Base-by-base conservation (phyloP, 352 stramenopile species). In the Albugo laibachii region DNA sequence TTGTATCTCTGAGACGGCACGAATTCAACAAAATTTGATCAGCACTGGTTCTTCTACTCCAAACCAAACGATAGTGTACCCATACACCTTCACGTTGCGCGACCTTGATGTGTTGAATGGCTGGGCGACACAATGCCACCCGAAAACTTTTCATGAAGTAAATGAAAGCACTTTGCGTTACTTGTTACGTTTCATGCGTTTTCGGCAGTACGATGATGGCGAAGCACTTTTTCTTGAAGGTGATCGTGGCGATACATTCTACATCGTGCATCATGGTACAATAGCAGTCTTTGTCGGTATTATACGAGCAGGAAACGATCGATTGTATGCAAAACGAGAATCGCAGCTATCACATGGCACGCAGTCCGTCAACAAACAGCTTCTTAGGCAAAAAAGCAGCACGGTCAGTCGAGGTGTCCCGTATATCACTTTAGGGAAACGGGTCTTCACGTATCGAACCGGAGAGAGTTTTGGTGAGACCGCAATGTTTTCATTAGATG, bases 141-240 rank as follows among this genome's bases (percentile, higher is more conserved):
- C 45, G 13, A 75, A 77, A 56, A 69, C 61, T 10, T 80, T 69
- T 38, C 61, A 50, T 45, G 54, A 49, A 12, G 55, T 77, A 12
- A 53, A 69, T 11, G 61, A 66, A 19, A 49, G 52, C 1, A 59
- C 58, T 5, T 45, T 77, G 24, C 50, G 57, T 24, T 65, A 80
- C 46, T 52, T 58, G 18, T 59, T 77, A 37, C 56, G 57, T 5
- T 67, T 61, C 44, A 48, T 77, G 31, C 58, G 49, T 19, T 63
- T 75, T 15, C 58, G 48, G 10, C 54, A 65, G 40, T 75, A 69
- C 21, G 44, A 63, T 42, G 65, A 73, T 39, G 62, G 63, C 14
- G 61, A 74, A 6, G 49, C 57, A 12, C 56, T 80, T 14, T 80
- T 80, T 48, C 65, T 65, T 37, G 61, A 80, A 55, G 68, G 68